Evolutionary conservation across 225 moss, liverwort and hornwort genomes (phyloP).

Genomic region (Polytrichum formosum): DNA sequence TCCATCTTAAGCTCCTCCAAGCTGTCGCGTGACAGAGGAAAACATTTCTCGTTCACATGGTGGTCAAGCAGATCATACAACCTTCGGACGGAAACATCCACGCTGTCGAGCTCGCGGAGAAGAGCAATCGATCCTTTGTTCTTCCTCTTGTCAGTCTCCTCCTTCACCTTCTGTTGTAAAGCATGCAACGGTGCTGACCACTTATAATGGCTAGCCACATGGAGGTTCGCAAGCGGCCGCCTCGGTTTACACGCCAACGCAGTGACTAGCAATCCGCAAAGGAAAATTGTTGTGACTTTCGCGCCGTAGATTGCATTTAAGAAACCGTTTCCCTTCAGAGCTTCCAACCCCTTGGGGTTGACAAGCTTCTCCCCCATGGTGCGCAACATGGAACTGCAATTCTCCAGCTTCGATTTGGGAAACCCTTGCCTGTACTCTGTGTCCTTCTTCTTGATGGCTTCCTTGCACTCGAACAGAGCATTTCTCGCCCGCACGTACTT

Average conservation of each 20-base stretch:
- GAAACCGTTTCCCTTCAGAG: constrained; percentile 37
- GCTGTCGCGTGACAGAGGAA: constrained; percentile 21
- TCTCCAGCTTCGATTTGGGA: constrained; percentile 41
- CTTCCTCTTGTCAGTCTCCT: constrained; percentile 43
- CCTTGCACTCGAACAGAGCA: constrained; percentile 34
- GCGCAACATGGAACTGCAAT: constrained; percentile 46
- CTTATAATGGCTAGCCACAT: constrained; percentile 29
- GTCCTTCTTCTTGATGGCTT: constrained; percentile 36
- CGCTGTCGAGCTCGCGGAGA: constrained; percentile 44
- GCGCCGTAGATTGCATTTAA: constrained; percentile 44
- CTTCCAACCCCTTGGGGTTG: constrained; percentile 32
- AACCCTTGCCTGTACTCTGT: constrained; percentile 28
- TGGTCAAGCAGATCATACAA: constrained; percentile 23
- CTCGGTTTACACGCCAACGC: constrained; percentile 42
- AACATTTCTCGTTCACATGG: constrained; percentile 18
- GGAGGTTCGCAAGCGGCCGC: constrained; percentile 25
- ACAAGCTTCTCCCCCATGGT: constrained; percentile 44
- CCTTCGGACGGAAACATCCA: constrained; percentile 28
- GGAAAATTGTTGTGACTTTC: constrained; percentile 42
- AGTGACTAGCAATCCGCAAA: constrained; percentile 38
- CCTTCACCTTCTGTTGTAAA: constrained; percentile 42
- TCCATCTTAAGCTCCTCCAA: constrained; percentile 15
- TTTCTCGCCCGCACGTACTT: constrained; percentile 36
- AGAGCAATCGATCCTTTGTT: constrained; percentile 30
- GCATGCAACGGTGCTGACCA: constrained; percentile 31